Evolutionary conservation across 768 basidiomycete genomes (phyloP).

Genomic region (Podaxis sp.): DNA sequence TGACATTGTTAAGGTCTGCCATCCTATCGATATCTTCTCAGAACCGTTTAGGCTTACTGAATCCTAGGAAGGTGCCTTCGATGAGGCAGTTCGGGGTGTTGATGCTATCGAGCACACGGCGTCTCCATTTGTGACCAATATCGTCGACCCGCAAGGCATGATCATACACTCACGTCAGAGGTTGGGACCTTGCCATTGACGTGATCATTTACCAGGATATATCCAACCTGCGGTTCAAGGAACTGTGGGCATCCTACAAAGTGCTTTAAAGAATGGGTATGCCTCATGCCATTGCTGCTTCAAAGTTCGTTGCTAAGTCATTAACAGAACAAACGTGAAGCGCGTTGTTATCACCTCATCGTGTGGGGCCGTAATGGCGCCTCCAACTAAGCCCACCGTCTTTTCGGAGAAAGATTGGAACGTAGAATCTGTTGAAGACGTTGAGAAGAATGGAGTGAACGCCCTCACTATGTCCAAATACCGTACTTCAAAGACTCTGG

Average conservation of each 20-base stretch:
- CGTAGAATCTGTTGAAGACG: slow-evolving; percentile 38
- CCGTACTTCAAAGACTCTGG: slow-evolving; percentile 59
- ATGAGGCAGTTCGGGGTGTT: slow-evolving; percentile 75
- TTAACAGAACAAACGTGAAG: slow-evolving; percentile 44
- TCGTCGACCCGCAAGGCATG: slow-evolving; percentile 39
- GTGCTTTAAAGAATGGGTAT: slow-evolving; percentile 53
- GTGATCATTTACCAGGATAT: slow-evolving; percentile 39
- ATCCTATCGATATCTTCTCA: background rate
- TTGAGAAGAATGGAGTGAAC: slow-evolving; percentile 47
- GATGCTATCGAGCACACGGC: slow-evolving; percentile 72
- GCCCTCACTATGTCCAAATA: slow-evolving; percentile 46
- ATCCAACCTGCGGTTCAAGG: slow-evolving; percentile 73
- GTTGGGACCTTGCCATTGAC: background rate
- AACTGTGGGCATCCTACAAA: slow-evolving; percentile 60
- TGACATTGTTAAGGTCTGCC: slow-evolving; percentile 50
- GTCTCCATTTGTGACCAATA: slow-evolving; percentile 53
- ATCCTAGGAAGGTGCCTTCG: slow-evolving; percentile 67
- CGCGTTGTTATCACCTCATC: slow-evolving; percentile 73
- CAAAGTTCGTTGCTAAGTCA: background rate
- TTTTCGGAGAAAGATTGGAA: slow-evolving; percentile 65
- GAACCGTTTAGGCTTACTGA: background rate
- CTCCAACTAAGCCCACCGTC: slow-evolving; percentile 23
- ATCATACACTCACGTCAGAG: background rate
- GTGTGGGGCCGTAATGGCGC: slow-evolving; percentile 41
- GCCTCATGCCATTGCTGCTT: slow-evolving; percentile 3